phyloP scores from a whole-genome alignment of 2,329 filamentous ascomycete genomes.

The Sporothrix protearum region DNA sequence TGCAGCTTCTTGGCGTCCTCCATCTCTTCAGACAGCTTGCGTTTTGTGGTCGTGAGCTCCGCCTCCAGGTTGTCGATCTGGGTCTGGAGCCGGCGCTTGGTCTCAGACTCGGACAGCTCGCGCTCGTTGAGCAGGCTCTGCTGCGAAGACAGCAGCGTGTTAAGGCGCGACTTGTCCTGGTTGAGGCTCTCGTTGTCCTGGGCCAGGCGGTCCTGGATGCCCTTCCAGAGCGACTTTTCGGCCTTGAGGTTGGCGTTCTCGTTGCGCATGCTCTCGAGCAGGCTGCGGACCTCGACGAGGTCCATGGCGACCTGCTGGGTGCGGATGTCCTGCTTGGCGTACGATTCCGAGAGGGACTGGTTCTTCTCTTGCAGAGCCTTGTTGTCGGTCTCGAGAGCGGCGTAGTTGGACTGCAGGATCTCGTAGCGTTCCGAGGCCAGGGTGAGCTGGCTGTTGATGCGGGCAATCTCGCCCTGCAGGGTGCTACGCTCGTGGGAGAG shows the following conservation, averaged over 20 bases:
- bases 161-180: constrained; percentile 80
- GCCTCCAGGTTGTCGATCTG: constrained; percentile 75
- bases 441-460: constrained; percentile 73
- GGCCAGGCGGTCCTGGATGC: constrained; percentile 80
- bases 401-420: constrained; percentile 85
- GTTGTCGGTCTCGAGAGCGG: constrained; percentile 79
- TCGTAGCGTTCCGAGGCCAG: constrained; percentile 81
- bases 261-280: constrained; percentile 81
- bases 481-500: constrained; percentile 78
- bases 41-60: constrained; percentile 74
- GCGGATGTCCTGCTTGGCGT: constrained; percentile 83
- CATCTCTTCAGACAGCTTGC: constrained; percentile 75
- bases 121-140: constrained; percentile 91
- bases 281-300: constrained; percentile 76
- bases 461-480: constrained; percentile 77
- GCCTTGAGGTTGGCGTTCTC: constrained; percentile 92
- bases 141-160: constrained; percentile 75
- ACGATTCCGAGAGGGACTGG: constrained; percentile 71
- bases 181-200: constrained; percentile 83
- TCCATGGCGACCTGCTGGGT: constrained; percentile 93
- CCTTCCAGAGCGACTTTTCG: constrained; percentile 91
- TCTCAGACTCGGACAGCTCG: constrained; percentile 78
- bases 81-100: constrained; percentile 71
- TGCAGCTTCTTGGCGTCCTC: constrained; percentile 81
- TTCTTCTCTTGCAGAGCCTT: constrained; percentile 79